Conservation (phyloP, 306 rosid genomes). For the Fragaria iinumae region DNA sequence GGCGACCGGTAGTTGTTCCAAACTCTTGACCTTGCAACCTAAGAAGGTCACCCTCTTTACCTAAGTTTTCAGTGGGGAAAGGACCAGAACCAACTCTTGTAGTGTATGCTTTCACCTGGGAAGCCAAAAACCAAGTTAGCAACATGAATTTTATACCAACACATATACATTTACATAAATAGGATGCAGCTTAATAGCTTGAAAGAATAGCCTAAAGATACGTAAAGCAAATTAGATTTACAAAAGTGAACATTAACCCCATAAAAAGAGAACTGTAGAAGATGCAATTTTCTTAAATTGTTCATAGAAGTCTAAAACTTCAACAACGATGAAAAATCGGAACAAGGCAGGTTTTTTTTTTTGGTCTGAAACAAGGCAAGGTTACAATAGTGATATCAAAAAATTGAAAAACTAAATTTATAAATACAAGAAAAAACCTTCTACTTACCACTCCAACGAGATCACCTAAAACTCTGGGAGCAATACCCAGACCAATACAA, state of each 20-base stretch:
- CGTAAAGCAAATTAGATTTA: not conserved
- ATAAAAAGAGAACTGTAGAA: not conserved
- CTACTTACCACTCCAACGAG: constrained; percentile 86
- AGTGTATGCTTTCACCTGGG: constrained; percentile 94
- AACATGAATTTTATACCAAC: constrained; percentile 13
- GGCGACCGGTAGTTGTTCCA: constrained; percentile 97
- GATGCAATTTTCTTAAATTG: not conserved
- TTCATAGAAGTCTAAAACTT: not conserved
- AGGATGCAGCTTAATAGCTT: not conserved
- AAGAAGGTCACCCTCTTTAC: constrained; percentile 78
- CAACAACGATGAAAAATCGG: not conserved
- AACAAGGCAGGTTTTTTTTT: not conserved
- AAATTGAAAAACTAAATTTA: not conserved
- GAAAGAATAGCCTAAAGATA: not conserved
- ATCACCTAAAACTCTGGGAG: constrained; percentile 90
- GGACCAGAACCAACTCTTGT: constrained; percentile 99
- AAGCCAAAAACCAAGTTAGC: constrained; percentile 29
- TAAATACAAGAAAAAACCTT: constrained; percentile 13
- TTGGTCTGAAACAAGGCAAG: not conserved
- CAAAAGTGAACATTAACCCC: not conserved
- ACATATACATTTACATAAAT: not conserved
- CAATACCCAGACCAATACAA: constrained; percentile 95
- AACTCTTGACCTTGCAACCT: constrained; percentile 94
- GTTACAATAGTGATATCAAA: not conserved
- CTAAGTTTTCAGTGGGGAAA: constrained; percentile 86